Evolutionary conservation across 2,329 filamentous ascomycete species (phyloP), one percentile per base, ranked within the genome.

Genomic region (Chaetomiaceae sp.): DNA sequence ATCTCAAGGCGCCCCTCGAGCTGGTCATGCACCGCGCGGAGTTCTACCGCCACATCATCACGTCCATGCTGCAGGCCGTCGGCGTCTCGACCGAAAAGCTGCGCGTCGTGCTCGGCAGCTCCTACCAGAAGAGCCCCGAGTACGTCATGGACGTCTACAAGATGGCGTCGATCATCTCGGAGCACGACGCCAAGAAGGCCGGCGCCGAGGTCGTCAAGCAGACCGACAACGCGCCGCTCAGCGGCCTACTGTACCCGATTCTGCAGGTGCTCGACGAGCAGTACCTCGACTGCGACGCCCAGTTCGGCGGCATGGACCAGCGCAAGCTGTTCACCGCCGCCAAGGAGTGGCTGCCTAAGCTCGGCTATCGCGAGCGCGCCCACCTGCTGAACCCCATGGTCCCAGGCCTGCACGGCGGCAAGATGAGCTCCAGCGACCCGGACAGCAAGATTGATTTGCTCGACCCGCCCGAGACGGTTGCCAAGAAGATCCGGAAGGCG

Each of bases 131-230:
- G 59, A 76, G 65, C 48, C 62, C 74, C 19, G 75, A 81, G 34
- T 97, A 96, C 38, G 79, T 83, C 50, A 93, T 95, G 86, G 91
- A 97, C 63, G 69, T 95, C 27, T 91, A 90, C 69, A 81, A 85
- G 61, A 65, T 97, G 54, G 78, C 76, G 37, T 79, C 79, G 3
- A 67, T 87, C 43, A 79, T 85, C 5, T 83, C 83, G 12, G 81
- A 89, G 67, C 81, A 90, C 62, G 83, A 93, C 60, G 88, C 89
- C 14, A 88, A 89, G 68, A 93, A 88, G 68, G 90, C 91, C 0
- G 91, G 91, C 32, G 86, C 88, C 2, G 93, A 97, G 67, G 81
- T 97, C 7, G 91, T 98, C 55, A 97, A 97, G 75, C 89, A 97
- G 71, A 81, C 84, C 3, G 78, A 79, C 47, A 89, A 91, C 60